Evolutionary conservation across 176 grass and related monocot species (phyloP).

Genomic region (Oryza coarctata): DNA sequence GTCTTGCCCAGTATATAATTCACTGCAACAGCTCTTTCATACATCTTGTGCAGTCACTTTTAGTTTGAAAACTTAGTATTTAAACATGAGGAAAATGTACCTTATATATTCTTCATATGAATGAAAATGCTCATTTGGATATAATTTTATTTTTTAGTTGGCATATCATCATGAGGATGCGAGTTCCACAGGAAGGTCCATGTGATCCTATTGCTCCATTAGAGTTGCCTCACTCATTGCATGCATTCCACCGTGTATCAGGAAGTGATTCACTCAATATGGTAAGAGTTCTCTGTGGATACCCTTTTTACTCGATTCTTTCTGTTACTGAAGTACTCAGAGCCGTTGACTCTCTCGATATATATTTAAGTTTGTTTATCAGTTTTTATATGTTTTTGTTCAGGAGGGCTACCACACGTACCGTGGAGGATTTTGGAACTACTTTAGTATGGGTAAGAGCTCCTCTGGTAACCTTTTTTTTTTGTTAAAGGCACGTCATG

Average conservation of each 20-base stretch:
- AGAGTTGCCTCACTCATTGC: slow-evolving; percentile 89
- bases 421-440: slow-evolving; percentile 97
- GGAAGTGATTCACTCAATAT: slow-evolving; percentile 67
- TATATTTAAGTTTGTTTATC: background rate
- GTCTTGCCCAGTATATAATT: background rate
- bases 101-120: background rate
- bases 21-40: background rate
- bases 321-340: background rate
- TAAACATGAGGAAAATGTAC: background rate
- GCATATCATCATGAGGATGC: slow-evolving; percentile 99
- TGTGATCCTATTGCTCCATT: slow-evolving; percentile 92
- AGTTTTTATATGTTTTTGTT: slow-evolving; percentile 29
- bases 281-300: slow-evolving; percentile 47
- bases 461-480: slow-evolving; percentile 16
- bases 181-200: slow-evolving; percentile 53
- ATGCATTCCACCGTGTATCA: slow-evolving; percentile 90
- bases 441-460: slow-evolving; percentile 90
- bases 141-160: slow-evolving; percentile 59
- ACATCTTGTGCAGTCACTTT: background rate
- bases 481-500: background rate
- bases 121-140: slow-evolving; percentile 14
- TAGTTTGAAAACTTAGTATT: background rate
- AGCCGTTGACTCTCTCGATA: too few relatives aligned
- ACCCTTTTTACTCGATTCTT: slow-evolving; percentile 11
- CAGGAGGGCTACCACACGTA: slow-evolving; percentile 93